A percentile compares a stretch with the other conserved stretches of the same genome.
Evolutionary conservation across 73 alveolate species (phyloP).

Genomic region (Paramecium biaurelia): DNA sequence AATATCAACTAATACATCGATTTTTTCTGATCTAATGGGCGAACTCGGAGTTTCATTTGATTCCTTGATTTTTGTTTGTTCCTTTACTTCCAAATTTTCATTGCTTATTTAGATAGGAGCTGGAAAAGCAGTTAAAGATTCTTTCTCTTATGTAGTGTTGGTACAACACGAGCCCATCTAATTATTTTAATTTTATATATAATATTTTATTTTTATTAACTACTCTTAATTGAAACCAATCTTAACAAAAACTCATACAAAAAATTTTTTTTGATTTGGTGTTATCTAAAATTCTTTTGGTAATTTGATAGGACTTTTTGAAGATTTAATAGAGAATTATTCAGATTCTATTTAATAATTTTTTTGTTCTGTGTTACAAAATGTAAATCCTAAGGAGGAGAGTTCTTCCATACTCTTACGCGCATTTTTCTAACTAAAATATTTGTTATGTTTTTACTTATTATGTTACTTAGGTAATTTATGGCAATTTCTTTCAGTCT

Average conservation of each 20-base stretch:
- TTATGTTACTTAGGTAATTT: background rate
- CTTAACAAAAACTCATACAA: background rate
- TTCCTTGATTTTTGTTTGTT: background rate
- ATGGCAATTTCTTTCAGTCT: background rate
- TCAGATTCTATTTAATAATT: background rate
- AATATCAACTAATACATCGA: conserved; percentile 7
- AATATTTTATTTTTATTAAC: background rate
- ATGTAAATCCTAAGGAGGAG: background rate
- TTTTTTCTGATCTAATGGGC: conserved; percentile 16
- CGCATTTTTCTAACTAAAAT: background rate
- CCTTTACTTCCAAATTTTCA: background rate
- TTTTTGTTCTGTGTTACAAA: background rate
- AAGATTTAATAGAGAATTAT: background rate
- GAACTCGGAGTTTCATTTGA: conserved; percentile 44
- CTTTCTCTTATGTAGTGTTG: background rate
- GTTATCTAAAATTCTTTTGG: background rate
- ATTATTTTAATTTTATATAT: background rate
- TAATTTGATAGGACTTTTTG: background rate
- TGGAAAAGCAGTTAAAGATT: background rate
- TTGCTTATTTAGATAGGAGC: background rate
- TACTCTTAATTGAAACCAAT: background rate
- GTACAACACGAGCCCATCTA: conserved; percentile 30
- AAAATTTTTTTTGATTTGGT: background rate
- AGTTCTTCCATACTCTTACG: background rate
- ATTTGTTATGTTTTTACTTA: background rate